Base-by-base conservation (phyloP, 192 early-diverging fungal genomes). In the Allomyces macrogynus region DNA sequence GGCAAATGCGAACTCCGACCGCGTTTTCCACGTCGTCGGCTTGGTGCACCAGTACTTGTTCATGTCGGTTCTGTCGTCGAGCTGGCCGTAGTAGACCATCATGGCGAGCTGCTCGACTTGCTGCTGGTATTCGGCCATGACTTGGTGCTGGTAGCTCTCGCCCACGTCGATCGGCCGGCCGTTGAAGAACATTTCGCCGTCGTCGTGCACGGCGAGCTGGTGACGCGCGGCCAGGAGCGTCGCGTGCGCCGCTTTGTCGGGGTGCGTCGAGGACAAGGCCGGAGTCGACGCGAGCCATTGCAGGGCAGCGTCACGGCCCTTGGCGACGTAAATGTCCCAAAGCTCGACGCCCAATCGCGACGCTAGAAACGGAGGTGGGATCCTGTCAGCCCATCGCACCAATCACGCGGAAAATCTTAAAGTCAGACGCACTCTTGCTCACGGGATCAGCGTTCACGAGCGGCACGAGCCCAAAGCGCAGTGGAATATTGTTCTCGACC, bases 401-500 rank as follows among this genome's bases (percentile, higher is more conserved):
- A 40, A 40, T 8, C 4, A 40, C 3, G 32, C 32, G 32, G 0
- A 8, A 7, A 40, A 3, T 26, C 4, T 70, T 43, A 23, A 70
- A 73, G 7, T 67, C 66, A 1, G 69, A 62, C 72, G 20, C 68
- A 68, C 32, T 69, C 67, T 3, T 67, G 67, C 42, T 71, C 64
- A 18, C 71, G 72, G 43, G 63, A 64, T 20, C 66, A 64, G 24
- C 67, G 57, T 23, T 73, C 70, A 60, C 61, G 3, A 89, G 67
- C 7, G 91, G 91, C 20, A 88, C 77, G 14, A 95, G 8, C 20
- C 95, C 95, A 66, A 95, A 88, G 54, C 93, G 81, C 64, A 99
- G 74, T 8, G 93, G 93, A 24, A 92, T 70, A 9, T 81, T 73
- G 23, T 87, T 75, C 9, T 88, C 72, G 63, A 85, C 83, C 61